These are phyloP conservation scores for Wickerhamiella spandovensis DNA, from an alignment of 805 yeast genomes.

Conservation along the genomic window DNA sequence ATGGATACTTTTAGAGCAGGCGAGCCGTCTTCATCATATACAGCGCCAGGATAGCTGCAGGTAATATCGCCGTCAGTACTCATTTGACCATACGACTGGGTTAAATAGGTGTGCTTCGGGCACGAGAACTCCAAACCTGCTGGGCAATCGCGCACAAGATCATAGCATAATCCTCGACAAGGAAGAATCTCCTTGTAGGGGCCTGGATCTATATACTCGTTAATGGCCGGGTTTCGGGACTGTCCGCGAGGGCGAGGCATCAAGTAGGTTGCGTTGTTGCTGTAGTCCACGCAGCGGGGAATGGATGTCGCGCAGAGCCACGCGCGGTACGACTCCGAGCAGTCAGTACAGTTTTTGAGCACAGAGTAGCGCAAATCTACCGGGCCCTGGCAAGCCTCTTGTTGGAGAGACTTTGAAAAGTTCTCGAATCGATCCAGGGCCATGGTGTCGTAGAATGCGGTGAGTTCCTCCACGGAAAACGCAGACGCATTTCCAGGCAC, in stretches of 20 bases:
- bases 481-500: conserved; percentile 47
- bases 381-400: conserved; percentile 57
- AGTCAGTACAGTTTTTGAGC: conserved; percentile 56
- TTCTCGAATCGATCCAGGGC: conserved; percentile 45
- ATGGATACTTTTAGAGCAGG: conserved; percentile 5
- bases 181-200: conserved; percentile 74
- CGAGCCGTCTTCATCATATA: conserved; percentile 16
- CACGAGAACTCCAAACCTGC: conserved; percentile 61
- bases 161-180: conserved; percentile 67
- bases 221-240: conserved; percentile 51
- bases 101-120: conserved; percentile 32
- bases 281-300: conserved; percentile 60
- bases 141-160: conserved; percentile 76
- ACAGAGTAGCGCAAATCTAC: conserved; percentile 62
- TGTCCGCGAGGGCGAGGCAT: conserved; percentile 33
- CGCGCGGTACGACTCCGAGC: conserved; percentile 54
- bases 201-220: conserved; percentile 40
- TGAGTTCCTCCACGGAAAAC: conserved; percentile 27
- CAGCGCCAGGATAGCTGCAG: conserved; percentile 28
- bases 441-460: conserved; percentile 45
- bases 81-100: conserved; percentile 20
- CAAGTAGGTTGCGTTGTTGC: conserved; percentile 23
- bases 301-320: conserved; percentile 88
- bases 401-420: conserved; percentile 64
- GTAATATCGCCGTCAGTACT: conserved; percentile 23